Percentiles rank a stretch among this genome's conserved stretches.
Conservation (phyloP, 2,329 filamentous ascomycete genomes). For the Cercospora sp. region DNA sequence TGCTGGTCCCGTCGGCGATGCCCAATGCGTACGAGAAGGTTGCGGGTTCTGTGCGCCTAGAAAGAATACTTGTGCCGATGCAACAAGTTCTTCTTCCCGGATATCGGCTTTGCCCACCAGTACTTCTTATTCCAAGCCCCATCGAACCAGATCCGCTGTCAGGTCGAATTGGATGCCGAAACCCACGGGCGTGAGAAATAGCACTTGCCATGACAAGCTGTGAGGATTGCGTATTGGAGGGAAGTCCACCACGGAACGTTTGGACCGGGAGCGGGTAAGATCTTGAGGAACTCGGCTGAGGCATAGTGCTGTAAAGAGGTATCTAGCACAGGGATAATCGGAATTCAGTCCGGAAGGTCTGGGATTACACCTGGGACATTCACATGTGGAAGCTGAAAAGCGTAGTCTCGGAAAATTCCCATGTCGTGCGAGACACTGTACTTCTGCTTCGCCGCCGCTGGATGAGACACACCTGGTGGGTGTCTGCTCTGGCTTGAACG, state of each 20-base stretch:
- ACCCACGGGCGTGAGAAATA: neutral
- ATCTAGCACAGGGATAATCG: neutral
- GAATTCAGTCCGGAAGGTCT: neutral
- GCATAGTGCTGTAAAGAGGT: neutral
- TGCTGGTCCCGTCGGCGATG: neutral
- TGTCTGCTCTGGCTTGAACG: neutral
- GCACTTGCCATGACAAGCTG: slow-evolving; percentile 3
- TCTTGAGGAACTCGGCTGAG: neutral
- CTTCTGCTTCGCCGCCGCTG: neutral
- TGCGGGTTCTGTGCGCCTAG: neutral
- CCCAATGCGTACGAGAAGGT: slow-evolving; percentile 2
- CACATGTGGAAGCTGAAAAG: neutral
- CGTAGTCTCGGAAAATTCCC: neutral
- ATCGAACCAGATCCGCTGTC: neutral
- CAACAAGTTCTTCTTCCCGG: neutral
- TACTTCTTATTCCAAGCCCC: neutral
- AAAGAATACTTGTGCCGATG: slow-evolving; percentile 1
- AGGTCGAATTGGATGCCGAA: neutral
- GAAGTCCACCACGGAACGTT: neutral
- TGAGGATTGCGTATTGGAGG: neutral
- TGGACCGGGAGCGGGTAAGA: neutral
- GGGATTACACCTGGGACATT: neutral
- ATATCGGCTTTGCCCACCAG: neutral
- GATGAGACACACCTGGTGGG: neutral
- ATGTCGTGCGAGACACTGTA: neutral